A percentile compares a stretch with the other conserved stretches of the same genome.
These are phyloP conservation scores for Hylodesmum podocarpum DNA, from an alignment of 306 rosid species.

Conservation along the genomic window DNA sequence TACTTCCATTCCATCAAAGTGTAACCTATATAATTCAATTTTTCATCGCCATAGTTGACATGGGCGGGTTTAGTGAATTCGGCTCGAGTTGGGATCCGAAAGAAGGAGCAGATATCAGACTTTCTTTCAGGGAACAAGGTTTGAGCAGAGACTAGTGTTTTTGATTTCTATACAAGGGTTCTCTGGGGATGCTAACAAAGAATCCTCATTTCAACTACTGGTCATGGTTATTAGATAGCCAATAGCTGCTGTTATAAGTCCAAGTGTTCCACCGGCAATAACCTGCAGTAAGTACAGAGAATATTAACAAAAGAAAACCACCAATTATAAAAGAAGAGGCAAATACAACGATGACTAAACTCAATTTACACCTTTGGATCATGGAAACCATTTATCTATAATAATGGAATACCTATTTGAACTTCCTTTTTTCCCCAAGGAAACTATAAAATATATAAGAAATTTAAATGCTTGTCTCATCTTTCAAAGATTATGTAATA, in stretches of 20 bases:
- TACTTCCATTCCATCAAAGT: conserved; percentile 23
- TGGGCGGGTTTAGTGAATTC: conserved; percentile 27
- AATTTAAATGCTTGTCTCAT: background rate
- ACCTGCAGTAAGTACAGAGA: conserved; percentile 60
- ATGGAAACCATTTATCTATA: background rate
- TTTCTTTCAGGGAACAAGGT: background rate
- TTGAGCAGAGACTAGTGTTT: conserved; percentile 25
- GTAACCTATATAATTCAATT: conserved; percentile 34
- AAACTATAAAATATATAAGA: background rate
- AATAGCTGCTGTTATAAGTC: conserved; percentile 54
- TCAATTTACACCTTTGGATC: conserved; percentile 15
- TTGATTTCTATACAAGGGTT: conserved; percentile 30
- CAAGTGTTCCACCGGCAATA: conserved; percentile 83
- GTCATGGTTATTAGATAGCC: conserved; percentile 55
- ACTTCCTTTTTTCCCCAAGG: background rate
- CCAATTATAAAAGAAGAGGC: background rate
- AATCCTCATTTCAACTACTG: conserved; percentile 32
- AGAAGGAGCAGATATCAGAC: conserved; percentile 27
- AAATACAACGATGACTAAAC: background rate
- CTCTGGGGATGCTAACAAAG: conserved; percentile 25
- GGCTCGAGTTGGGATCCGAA: conserved; percentile 20
- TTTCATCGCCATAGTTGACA: conserved; percentile 23
- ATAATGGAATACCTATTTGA: background rate
- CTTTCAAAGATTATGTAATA: conserved; percentile 1
- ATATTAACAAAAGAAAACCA: conserved; percentile 9